These are phyloP conservation scores for Wickerhamomyces bisporus DNA, from an alignment of 805 yeast species.

Conservation along the genomic window DNA sequence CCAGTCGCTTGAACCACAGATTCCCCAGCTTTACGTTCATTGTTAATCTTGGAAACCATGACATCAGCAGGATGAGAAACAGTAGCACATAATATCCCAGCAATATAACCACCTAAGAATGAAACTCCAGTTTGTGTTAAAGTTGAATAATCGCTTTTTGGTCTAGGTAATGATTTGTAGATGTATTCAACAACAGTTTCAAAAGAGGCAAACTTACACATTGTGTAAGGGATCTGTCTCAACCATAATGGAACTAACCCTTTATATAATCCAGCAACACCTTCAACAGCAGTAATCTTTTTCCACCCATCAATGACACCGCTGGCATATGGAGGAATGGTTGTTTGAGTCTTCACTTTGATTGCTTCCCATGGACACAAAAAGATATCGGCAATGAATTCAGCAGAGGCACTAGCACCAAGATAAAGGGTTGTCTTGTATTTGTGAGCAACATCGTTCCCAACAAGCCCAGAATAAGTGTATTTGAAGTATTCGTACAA, in stretches of 20 bases:
- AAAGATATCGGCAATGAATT: constrained; percentile 83
- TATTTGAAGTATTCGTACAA: constrained; percentile 89
- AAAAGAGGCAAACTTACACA: constrained; percentile 94
- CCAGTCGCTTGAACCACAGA: constrained; percentile 57
- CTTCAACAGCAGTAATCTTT: constrained; percentile 62
- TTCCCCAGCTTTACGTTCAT: constrained; percentile 63
- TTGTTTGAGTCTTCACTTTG: constrained; percentile 90
- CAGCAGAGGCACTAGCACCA: constrained; percentile 90
- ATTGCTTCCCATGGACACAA: constrained; percentile 95
- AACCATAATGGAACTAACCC: constrained; percentile 93
- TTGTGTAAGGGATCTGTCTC: constrained; percentile 97
- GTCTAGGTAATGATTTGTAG: constrained; percentile 66
- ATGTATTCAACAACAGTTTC: constrained; percentile 85
- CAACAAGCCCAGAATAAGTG: constrained; percentile 61
- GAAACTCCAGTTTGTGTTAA: constrained; percentile 90
- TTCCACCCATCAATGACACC: constrained; percentile 61
- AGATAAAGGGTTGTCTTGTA: constrained; percentile 72
- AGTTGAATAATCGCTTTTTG: constrained; percentile 64
- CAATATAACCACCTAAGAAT: constrained; percentile 92
- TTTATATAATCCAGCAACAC: constrained; percentile 72
- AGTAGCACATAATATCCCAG: constrained; percentile 94
- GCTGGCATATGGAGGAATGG: constrained; percentile 78
- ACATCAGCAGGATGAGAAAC: constrained; percentile 99
- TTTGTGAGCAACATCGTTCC: constrained; percentile 53
- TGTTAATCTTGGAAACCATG: constrained; percentile 89